Evolutionary conservation across 1,284 basidiomycete species (phyloP).

Genomic region (Ganoderma lingzhi): DNA sequence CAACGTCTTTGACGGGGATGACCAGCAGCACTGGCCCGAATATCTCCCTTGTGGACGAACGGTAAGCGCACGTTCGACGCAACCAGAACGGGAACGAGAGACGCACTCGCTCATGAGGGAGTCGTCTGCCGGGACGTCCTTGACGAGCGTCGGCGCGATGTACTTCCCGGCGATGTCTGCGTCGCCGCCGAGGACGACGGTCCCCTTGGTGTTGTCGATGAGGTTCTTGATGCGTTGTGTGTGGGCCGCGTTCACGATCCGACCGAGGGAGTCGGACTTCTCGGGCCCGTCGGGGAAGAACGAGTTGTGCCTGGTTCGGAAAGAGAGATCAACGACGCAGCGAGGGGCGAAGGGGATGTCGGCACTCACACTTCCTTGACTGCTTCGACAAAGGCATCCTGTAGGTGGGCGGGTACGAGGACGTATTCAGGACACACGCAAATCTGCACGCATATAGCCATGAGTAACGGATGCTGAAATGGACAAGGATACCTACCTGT

Average conservation of each 20-base stretch:
- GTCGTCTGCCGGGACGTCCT: conserved; percentile 67
- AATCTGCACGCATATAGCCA: conserved; percentile 37
- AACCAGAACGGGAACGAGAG: too few relatives aligned
- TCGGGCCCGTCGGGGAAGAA: conserved; percentile 59
- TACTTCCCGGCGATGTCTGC: conserved; percentile 62
- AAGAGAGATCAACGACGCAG: background rate
- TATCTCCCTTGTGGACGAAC: conserved; percentile 36
- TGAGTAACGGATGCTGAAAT: conserved; percentile 60
- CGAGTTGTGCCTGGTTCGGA: conserved; percentile 24
- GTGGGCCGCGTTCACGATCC: conserved; percentile 58
- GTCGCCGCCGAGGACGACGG: conserved; percentile 74
- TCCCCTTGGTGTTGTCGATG: conserved; percentile 73
- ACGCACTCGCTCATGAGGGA: conserved; percentile 75
- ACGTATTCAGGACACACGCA: conserved; percentile 55
- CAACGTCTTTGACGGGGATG: conserved; percentile 74
- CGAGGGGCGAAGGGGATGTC: background rate
- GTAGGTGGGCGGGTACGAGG: conserved; percentile 67
- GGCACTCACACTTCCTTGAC: conserved; percentile 61
- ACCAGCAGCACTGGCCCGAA: conserved; percentile 65
- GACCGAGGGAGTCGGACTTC: conserved; percentile 49
- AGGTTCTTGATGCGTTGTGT: conserved; percentile 68
- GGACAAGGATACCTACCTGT: conserved; percentile 23
- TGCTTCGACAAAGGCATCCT: conserved; percentile 68
- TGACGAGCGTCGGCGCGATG: conserved; percentile 72
- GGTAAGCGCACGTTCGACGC: too few relatives aligned